Percentiles rank a stretch among this genome's conserved stretches.
phyloP scores from a whole-genome alignment of 2,329 filamentous ascomycete genomes.

The Huntiella savannae region DNA sequence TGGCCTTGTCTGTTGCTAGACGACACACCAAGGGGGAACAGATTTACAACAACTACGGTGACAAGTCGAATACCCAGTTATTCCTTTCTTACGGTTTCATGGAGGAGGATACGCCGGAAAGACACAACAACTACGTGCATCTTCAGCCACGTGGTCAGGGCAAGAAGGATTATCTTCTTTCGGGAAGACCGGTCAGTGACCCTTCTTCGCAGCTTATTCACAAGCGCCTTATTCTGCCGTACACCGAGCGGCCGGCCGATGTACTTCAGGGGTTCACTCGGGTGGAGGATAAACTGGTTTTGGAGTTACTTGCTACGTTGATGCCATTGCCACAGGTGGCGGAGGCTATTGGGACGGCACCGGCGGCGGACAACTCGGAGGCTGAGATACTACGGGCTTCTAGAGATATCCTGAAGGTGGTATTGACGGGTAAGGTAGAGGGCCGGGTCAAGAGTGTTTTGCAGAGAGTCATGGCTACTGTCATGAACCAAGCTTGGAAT shows the following conservation, averaged over 20 bases:
- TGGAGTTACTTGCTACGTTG: conserved; percentile 26
- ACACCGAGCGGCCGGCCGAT: conserved; percentile 14
- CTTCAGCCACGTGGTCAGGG: conserved; percentile 26
- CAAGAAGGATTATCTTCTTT: conserved; percentile 30
- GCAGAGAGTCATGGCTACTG: conserved; percentile 21
- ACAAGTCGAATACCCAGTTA: conserved; percentile 54
- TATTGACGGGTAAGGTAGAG: conserved; percentile 13
- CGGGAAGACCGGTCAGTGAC: conserved; percentile 28
- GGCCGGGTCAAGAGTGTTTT: conserved; percentile 16
- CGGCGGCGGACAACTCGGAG: conserved; percentile 3
- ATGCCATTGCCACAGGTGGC: background rate
- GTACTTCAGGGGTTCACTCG: conserved; percentile 27
- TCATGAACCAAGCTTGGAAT: conserved; percentile 25
- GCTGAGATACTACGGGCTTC: background rate
- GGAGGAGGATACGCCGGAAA: conserved; percentile 24
- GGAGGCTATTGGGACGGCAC: conserved; percentile 12
- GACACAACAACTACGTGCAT: conserved; percentile 43
- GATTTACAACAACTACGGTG: conserved; percentile 53
- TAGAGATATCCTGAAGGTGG: conserved; percentile 3
- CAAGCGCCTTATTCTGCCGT: background rate
- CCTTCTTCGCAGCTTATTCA: conserved; percentile 25
- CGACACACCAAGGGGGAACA: conserved; percentile 32
- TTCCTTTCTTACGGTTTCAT: conserved; percentile 46
- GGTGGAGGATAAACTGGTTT: conserved; percentile 33
- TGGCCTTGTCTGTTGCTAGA: conserved; percentile 25